Percentiles rank a stretch among this genome's conserved stretches.
Evolutionary conservation across 208 protist genomes (phyloP).

Genomic region (Endotrypanum monterogeii): DNA sequence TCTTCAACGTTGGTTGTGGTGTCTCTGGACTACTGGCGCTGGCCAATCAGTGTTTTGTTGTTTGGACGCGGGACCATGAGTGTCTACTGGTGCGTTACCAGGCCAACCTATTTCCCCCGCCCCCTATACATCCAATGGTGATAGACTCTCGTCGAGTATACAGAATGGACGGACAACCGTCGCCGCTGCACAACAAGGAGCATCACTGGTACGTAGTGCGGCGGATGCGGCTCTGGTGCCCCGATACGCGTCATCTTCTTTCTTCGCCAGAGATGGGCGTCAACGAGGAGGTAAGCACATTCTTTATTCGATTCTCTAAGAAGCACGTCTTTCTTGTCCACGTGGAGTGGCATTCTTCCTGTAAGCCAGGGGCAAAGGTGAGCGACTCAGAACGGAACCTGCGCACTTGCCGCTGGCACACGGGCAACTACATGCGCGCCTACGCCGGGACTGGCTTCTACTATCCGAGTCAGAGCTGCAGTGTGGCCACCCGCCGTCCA

Average conservation of each 20-base stretch:
- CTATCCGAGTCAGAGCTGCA: conserved; percentile 37
- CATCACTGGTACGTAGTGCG: conserved; percentile 35
- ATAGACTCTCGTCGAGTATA: conserved; percentile 12
- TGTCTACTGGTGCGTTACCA: conserved; percentile 76
- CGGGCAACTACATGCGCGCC: conserved; percentile 25
- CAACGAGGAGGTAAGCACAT: conserved; percentile 26
- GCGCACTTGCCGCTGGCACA: conserved; percentile 30
- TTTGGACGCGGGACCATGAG: conserved; percentile 62
- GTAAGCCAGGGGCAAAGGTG: neutral
- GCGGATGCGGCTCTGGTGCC: conserved; percentile 29
- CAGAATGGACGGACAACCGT: conserved; percentile 6
- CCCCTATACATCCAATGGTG: neutral
- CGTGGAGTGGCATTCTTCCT: conserved; percentile 19
- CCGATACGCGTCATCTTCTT: conserved; percentile 9
- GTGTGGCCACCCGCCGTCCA: conserved; percentile 26
- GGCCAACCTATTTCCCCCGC: conserved; percentile 39
- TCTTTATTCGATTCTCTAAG: conserved; percentile 28
- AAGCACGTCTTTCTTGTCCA: conserved; percentile 25
- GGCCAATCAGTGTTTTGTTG: conserved; percentile 70
- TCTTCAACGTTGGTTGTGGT: conserved; percentile 51
- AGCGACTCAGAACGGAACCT: neutral
- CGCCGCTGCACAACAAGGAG: conserved; percentile 28
- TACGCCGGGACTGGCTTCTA: conserved; percentile 30
- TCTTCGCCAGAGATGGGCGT: conserved; percentile 23
- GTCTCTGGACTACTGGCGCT: conserved; percentile 50